Conservation (phyloP, 139 green algal species). For the Coccomyxa sp. region DNA sequence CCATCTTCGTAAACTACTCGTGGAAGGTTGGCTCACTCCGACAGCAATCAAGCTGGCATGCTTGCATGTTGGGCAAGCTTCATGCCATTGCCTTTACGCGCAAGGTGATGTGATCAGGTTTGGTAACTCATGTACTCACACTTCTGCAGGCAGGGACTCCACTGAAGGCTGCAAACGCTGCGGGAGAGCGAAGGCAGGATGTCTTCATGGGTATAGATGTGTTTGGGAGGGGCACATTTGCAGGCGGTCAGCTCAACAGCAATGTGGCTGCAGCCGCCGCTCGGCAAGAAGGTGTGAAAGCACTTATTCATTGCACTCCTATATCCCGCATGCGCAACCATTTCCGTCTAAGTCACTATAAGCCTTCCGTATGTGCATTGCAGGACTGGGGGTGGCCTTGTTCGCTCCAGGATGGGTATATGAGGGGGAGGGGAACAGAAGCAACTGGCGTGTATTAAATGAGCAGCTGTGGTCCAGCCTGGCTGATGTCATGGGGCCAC, state of each 20-base stretch:
- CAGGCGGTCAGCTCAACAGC: slow-evolving; percentile 43
- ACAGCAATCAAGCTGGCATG: background rate
- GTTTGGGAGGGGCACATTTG: slow-evolving; percentile 62
- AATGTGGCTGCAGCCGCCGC: slow-evolving; percentile 29
- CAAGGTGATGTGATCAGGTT: background rate
- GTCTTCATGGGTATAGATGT: slow-evolving; percentile 80
- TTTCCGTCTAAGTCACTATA: background rate
- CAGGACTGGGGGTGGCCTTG: slow-evolving; percentile 41
- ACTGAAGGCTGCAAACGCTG: background rate
- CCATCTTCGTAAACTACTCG: slow-evolving; percentile 78
- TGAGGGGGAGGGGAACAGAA: slow-evolving; percentile 26
- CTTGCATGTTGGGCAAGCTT: too few species aligned
- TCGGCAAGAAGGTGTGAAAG: slow-evolving; percentile 18
- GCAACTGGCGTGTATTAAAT: slow-evolving; percentile 13
- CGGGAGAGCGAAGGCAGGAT: slow-evolving; percentile 36
- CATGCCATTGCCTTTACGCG: too few species aligned
- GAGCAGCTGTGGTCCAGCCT: slow-evolving; percentile 31
- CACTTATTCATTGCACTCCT: background rate
- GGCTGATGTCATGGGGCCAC: slow-evolving; percentile 6
- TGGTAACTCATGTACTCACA: background rate
- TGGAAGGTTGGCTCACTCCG: slow-evolving; percentile 34
- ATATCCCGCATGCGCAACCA: background rate
- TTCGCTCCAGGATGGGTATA: slow-evolving; percentile 62
- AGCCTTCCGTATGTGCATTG: background rate
- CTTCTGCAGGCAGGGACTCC: slow-evolving; percentile 1